These are phyloP conservation scores for Ceratocystis lukuohia DNA, from an alignment of 2,329 filamentous ascomycete species.

Conservation along the genomic window DNA sequence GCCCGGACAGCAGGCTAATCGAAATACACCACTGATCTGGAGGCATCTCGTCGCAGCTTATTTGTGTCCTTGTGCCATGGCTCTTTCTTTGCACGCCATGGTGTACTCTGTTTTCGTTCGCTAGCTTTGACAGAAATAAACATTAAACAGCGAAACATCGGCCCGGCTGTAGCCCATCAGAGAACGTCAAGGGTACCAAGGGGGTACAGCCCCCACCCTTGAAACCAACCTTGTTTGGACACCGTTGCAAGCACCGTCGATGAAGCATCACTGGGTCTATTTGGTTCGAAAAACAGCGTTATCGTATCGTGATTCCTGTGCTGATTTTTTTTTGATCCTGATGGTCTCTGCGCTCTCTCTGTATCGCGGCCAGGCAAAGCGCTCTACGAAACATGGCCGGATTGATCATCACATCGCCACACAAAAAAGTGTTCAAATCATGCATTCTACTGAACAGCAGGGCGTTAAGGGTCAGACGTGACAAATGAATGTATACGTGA, in stretches of 20 bases:
- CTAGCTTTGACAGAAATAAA: constrained; percentile 1
- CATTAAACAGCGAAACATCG: neutral
- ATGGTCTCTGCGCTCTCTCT: neutral
- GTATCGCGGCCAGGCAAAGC: neutral
- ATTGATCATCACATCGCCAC: neutral
- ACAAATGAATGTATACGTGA: too few species aligned
- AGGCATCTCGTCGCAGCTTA: neutral
- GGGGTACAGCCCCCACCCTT: neutral
- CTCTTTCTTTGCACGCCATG: neutral
- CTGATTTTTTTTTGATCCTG: neutral
- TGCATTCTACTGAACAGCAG: neutral
- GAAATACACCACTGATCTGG: neutral
- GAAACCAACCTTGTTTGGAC: constrained; percentile 5
- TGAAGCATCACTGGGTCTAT: neutral
- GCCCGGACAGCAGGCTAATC: neutral
- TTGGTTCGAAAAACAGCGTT: neutral
- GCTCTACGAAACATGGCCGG: neutral
- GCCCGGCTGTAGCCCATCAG: neutral
- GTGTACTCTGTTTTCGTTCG: neutral
- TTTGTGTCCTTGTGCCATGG: neutral
- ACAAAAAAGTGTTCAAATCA: neutral
- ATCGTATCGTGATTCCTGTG: neutral
- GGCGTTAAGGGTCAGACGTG: neutral
- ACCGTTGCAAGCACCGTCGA: neutral
- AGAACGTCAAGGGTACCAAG: neutral